Evolutionary conservation across 1,284 basidiomycete species (phyloP), one percentile per base, ranked within the genome.

Genomic region (Clitocybe nebularis): DNA sequence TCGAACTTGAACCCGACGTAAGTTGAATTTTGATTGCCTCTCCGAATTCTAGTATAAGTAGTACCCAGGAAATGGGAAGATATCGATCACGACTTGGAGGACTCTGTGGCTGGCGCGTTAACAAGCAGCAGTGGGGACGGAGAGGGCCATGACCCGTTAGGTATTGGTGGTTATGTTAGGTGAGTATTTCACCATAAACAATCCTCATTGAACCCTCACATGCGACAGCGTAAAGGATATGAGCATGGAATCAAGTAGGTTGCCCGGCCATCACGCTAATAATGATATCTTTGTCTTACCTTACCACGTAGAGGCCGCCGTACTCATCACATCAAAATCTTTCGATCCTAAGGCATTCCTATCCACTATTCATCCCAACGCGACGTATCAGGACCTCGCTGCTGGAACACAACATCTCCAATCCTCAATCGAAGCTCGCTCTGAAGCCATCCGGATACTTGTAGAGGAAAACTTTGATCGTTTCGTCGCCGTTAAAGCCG

Each of bases 391-490:
- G 63, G 93, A 98, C 57, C 77, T 97, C 24, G 75, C 81, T 5
- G 69, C 72, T 7, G 93, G 92, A 1, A 87, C 92, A 24, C 60
- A 72, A 0, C 77, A 83, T 47, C 72, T 94, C 4, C 79, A 81
- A 46, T 66, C 78, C 14, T 85, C 89, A 11, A 83, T 96, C 48
- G 93, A 96, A 56, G 78, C 84, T 3, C 79, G 94, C 23, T 93
- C 91, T 1, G 92, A 95, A 55, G 95, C 94, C 17, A 86, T 99
- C 47, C 79, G 93, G 39, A 83, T 96, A 17, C 75, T 99, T 30
- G 96, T 99, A 16, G 93, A 98, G 64, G 92, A 97, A 57, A 97
- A 98, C 66, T 98, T 99, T 68, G 94, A 99, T 67, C 77, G 93
- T 17, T 99, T 99, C 58, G 95, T 99, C 8, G 89, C 92, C 3